Percentiles rank a stretch among this genome's conserved stretches.
These are phyloP conservation scores for Dothideomycetes sp. DNA, from an alignment of 2,329 filamentous ascomycete species.

Conservation along the genomic window DNA sequence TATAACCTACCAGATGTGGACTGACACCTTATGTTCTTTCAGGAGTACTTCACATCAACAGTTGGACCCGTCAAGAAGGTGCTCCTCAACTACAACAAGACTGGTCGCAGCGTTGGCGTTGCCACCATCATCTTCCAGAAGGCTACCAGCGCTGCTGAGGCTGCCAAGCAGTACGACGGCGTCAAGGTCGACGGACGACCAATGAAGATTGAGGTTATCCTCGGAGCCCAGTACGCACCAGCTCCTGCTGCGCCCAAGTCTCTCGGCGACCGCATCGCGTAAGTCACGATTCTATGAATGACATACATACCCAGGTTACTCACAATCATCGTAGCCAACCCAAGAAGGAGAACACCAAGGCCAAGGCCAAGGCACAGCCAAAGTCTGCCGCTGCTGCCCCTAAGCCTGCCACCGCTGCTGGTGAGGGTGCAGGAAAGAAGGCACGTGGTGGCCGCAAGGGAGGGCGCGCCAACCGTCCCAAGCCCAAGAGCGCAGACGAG, in stretches of 20 bases:
- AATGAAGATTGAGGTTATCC: slow-evolving; percentile 92
- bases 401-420: slow-evolving; percentile 46
- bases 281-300: slow-evolving; percentile 27
- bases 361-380: slow-evolving; percentile 10
- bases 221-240: slow-evolving; percentile 63
- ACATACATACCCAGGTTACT: slow-evolving; percentile 11
- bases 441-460: slow-evolving; percentile 41
- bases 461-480: slow-evolving; percentile 56
- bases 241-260: slow-evolving; percentile 58
- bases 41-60: slow-evolving; percentile 92
- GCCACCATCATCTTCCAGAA: slow-evolving; percentile 81
- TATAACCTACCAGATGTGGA: slow-evolving; percentile 25
- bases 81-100: slow-evolving; percentile 84
- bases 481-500: slow-evolving; percentile 84
- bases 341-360: slow-evolving; percentile 17
- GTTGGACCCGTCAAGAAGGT: slow-evolving; percentile 86
- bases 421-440: slow-evolving; percentile 50
- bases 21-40: slow-evolving; percentile 53
- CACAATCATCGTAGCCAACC: slow-evolving; percentile 17
- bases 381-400: slow-evolving; percentile 36
- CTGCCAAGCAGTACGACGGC: slow-evolving; percentile 74
- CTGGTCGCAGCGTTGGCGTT: slow-evolving; percentile 82
- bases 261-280: slow-evolving; percentile 76
- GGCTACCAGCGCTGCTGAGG: slow-evolving; percentile 71
- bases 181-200: slow-evolving; percentile 80